Percentiles rank a stretch among this genome's conserved stretches.
phyloP scores from a whole-genome alignment of 108 stramenopile species.

The Pseudonitzschia multistriata region DNA sequence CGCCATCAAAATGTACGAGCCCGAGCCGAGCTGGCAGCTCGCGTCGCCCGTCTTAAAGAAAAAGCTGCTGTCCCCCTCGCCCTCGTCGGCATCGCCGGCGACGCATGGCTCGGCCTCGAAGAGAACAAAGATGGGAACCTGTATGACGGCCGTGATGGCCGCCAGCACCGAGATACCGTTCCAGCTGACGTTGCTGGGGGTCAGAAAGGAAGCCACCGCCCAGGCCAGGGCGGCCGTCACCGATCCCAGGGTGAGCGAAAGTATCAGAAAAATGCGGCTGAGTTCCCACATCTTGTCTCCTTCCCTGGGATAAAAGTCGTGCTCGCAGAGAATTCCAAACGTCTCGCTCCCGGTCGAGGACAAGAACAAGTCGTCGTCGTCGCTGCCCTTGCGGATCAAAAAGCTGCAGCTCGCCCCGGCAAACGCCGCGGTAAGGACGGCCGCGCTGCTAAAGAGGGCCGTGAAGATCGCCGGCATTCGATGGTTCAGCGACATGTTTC shows the following conservation, averaged over 20 bases:
- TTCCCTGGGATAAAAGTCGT: constrained; percentile 19
- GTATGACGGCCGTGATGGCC: constrained; percentile 32
- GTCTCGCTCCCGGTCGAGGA: background rate
- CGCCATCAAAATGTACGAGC: constrained; percentile 24
- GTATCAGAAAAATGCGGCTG: constrained; percentile 30
- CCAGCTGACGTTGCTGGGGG: constrained; percentile 37
- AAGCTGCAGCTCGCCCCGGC: constrained; percentile 14
- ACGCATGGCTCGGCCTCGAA: constrained; percentile 37
- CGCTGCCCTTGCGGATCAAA: background rate
- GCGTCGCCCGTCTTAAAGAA: background rate
- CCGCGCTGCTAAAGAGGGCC: constrained; percentile 5
- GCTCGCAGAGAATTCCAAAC: constrained; percentile 29
- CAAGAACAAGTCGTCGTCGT: background rate
- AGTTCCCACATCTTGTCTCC: constrained; percentile 34
- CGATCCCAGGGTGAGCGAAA: constrained; percentile 20
- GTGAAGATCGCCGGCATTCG: constrained; percentile 10
- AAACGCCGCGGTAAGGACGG: constrained; percentile 7
- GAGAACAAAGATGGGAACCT: constrained; percentile 34
- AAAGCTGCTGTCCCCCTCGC: background rate
- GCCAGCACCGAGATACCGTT: constrained; percentile 24
- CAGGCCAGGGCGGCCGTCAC: constrained; percentile 21
- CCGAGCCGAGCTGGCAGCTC: constrained; percentile 32
- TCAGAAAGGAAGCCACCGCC: constrained; percentile 20
- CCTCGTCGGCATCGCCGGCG: background rate
- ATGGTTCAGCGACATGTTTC: constrained; percentile 12